Percentiles rank a stretch among this genome's conserved stretches.
Conservation (phyloP, 164 flowering plant genomes). For the Vitis amurensis region DNA sequence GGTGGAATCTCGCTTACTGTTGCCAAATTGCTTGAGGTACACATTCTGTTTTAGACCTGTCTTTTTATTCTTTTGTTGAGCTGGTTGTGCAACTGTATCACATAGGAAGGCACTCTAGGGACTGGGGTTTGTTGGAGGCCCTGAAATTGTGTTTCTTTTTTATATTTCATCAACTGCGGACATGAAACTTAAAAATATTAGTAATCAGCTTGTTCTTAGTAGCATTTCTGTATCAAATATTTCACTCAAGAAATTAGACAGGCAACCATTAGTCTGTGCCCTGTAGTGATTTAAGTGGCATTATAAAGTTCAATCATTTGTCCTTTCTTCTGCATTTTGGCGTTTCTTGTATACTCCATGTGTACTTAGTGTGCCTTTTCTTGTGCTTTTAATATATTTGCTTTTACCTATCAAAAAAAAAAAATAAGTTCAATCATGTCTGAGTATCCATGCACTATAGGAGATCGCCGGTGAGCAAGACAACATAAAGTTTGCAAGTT, state of each 20-base stretch:
- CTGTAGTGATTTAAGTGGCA: too few relatives aligned
- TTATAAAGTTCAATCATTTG: too few relatives aligned
- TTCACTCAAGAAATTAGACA: background rate
- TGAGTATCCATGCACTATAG: too few relatives aligned
- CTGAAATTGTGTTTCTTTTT: background rate
- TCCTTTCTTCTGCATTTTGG: too few relatives aligned
- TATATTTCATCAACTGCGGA: background rate
- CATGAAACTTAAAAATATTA: background rate
- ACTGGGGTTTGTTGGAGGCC: background rate
- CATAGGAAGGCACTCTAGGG: background rate
- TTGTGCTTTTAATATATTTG: too few relatives aligned
- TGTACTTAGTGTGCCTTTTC: too few relatives aligned
- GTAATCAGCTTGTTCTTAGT: background rate
- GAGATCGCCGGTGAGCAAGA: too few relatives aligned
- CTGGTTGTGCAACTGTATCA: background rate
- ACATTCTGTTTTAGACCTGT: background rate
- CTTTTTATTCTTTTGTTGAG: background rate
- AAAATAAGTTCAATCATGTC: too few relatives aligned
- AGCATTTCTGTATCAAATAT: background rate
- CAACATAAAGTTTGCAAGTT: too few relatives aligned
- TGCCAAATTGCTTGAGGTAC: constrained; percentile 37
- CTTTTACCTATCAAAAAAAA: too few relatives aligned
- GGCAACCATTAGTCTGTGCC: too few relatives aligned
- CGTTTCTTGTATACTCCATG: too few relatives aligned
- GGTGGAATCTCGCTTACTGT: constrained; percentile 18